phyloP scores from a whole-genome alignment of 495 filamentous ascomycete genomes.

The Lasiosphaeria hispida region DNA sequence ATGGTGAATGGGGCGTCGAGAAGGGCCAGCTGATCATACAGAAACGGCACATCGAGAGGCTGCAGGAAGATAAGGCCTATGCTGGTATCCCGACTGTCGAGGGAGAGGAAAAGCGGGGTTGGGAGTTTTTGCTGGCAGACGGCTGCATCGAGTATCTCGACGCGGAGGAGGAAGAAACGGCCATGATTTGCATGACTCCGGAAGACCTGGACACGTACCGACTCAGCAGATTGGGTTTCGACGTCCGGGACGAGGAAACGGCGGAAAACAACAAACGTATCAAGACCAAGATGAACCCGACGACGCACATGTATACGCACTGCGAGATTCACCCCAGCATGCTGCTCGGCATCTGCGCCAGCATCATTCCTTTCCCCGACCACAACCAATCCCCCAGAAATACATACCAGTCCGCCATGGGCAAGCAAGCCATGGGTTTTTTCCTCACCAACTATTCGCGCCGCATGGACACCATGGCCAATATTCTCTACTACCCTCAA shows the following conservation, averaged over 20 bases:
- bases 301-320: slow-evolving; percentile 88
- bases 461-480: slow-evolving; percentile 99
- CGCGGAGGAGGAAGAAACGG: slow-evolving; percentile 95
- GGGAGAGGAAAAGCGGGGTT: slow-evolving; percentile 56
- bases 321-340: slow-evolving; percentile 99
- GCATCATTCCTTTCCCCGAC: slow-evolving; percentile 99
- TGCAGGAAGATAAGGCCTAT: slow-evolving; percentile 53
- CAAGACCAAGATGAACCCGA: slow-evolving; percentile 76
- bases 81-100: slow-evolving; percentile 55
- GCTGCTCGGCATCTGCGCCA: slow-evolving; percentile 96
- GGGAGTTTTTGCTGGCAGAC: slow-evolving; percentile 74
- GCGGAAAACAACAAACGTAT: slow-evolving; percentile 67
- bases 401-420: slow-evolving; percentile 99
- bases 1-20: slow-evolving; percentile 63
- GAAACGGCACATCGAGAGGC: slow-evolving; percentile 74
- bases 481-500: slow-evolving; percentile 98
- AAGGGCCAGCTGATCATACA: slow-evolving; percentile 76
- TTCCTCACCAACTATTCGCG: slow-evolving; percentile 94
- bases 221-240: slow-evolving; percentile 47
- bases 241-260: slow-evolving; percentile 45
- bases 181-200: slow-evolving; percentile 98
- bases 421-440: slow-evolving; percentile 99
- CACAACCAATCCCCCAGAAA: slow-evolving; percentile 99
- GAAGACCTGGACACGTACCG: slow-evolving; percentile 79
- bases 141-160: slow-evolving; percentile 94